phyloP scores from a whole-genome alignment of 192 early-diverging fungal genomes.

The Mortierella antarctica region DNA sequence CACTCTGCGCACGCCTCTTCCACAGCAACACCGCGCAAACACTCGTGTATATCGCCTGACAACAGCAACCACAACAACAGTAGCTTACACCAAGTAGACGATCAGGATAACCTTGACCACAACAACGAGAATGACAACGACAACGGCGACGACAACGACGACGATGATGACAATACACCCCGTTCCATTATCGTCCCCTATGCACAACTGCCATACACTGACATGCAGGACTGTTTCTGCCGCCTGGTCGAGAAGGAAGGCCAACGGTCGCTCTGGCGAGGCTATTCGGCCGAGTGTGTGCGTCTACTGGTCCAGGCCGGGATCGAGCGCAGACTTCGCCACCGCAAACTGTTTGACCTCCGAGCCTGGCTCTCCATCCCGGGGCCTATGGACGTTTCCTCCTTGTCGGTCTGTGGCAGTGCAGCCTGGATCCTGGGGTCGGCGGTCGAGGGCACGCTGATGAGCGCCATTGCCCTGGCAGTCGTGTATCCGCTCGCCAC shows the following conservation, averaged over 20 bases:
- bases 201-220: slow-evolving; percentile 34
- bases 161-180: slow-evolving; percentile 20
- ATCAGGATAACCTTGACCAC: neutral
- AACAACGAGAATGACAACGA: neutral
- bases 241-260: slow-evolving; percentile 43
- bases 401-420: neutral
- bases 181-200: slow-evolving; percentile 40
- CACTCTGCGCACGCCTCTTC: slow-evolving; percentile 1
- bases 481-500: slow-evolving; percentile 19
- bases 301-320: neutral
- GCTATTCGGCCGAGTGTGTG: slow-evolving; percentile 3
- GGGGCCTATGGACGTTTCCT: too few relatives aligned
- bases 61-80: neutral
- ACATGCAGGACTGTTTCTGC: slow-evolving; percentile 17
- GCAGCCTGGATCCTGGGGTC: slow-evolving; percentile 18
- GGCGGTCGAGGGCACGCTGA: slow-evolving; percentile 7
- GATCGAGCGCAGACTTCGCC: slow-evolving; percentile 6
- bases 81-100: neutral
- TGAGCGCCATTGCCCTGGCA: slow-evolving; percentile 4
- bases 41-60: neutral
- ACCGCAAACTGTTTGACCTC: slow-evolving; percentile 3
- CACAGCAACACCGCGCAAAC: neutral
- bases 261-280: slow-evolving; percentile 28
- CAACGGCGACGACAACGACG: neutral
- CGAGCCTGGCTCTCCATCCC: neutral